Percentiles rank a stretch among this genome's conserved stretches.
Evolutionary conservation across 2,329 filamentous ascomycete species (phyloP).

Genomic region (Aureobasidium sp.): DNA sequence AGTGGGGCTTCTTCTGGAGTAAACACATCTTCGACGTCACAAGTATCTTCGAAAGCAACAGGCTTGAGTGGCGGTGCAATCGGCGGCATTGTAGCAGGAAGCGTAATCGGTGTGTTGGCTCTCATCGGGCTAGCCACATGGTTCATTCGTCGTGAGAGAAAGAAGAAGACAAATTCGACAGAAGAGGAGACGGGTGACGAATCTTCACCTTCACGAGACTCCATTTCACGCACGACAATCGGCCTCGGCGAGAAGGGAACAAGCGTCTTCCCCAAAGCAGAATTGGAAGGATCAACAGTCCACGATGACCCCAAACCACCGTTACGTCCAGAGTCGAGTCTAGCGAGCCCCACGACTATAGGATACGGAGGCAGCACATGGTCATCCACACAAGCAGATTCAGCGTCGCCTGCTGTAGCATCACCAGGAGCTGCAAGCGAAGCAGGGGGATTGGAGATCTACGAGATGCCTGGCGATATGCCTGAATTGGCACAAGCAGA

Average conservation of each 20-base stretch:
- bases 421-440: conserved; percentile 18
- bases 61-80: conserved; percentile 30
- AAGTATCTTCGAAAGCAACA: neutral
- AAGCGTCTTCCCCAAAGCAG: conserved; percentile 37
- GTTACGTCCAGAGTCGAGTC: conserved; percentile 13
- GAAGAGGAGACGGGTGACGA: conserved; percentile 12
- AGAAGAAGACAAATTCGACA: neutral
- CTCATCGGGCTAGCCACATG: conserved; percentile 26
- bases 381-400: conserved; percentile 8
- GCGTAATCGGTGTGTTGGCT: conserved; percentile 21
- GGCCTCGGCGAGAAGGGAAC: conserved; percentile 5
- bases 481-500: conserved; percentile 43
- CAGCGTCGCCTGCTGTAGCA: neutral
- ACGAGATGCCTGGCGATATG: conserved; percentile 48
- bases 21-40: neutral
- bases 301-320: conserved; percentile 13
- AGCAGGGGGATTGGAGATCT: conserved; percentile 32
- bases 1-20: neutral
- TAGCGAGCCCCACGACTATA: neutral
- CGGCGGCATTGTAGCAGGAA: conserved; percentile 36
- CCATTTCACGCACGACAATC: conserved; percentile 7
- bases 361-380: conserved; percentile 14
- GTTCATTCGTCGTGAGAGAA: conserved; percentile 20
- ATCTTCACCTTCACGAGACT: conserved; percentile 6
- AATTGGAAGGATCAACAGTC: conserved; percentile 28